Evolutionary conservation across 768 basidiomycete genomes (phyloP).

Genomic region (Mycena amicta): DNA sequence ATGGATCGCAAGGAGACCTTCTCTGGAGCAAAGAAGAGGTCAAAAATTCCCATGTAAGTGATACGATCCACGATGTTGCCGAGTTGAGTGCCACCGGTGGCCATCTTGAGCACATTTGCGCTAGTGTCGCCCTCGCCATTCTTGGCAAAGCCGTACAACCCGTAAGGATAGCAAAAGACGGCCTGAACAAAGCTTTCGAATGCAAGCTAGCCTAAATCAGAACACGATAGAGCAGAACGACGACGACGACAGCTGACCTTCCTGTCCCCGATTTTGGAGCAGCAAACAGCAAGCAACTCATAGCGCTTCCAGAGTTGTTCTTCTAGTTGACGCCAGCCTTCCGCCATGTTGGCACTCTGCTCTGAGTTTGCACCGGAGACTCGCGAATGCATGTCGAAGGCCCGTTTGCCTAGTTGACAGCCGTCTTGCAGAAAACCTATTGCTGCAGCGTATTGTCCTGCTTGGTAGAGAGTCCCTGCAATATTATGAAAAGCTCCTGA

Average conservation of each 20-base stretch:
- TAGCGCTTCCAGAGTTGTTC: conserved; percentile 72
- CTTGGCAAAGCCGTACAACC: conserved; percentile 39
- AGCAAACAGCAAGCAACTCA: conserved; percentile 82
- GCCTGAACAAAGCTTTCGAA: conserved; percentile 57
- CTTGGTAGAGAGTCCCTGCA: conserved; percentile 71
- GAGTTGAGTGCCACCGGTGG: conserved; percentile 54
- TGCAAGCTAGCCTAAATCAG: conserved; percentile 49
- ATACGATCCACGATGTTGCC: conserved; percentile 62
- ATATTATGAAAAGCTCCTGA: conserved; percentile 74
- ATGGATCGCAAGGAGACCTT: conserved; percentile 49
- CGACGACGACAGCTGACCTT: conserved; percentile 46
- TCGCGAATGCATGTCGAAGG: conserved; percentile 37
- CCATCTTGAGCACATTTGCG: conserved; percentile 42
- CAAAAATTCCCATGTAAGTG: conserved; percentile 68
- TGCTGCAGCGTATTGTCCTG: conserved; percentile 59
- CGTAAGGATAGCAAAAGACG: conserved; percentile 57
- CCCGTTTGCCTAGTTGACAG: conserved; percentile 55
- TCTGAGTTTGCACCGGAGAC: conserved; percentile 6
- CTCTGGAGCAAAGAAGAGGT: conserved; percentile 56
- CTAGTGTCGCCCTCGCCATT: conserved; percentile 32
- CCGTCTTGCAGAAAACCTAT: conserved; percentile 67
- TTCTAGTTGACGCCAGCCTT: conserved; percentile 62
- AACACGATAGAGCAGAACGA: background rate
- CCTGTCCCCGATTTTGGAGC: conserved; percentile 75
- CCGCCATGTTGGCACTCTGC: conserved; percentile 31